Evolutionary conservation across 2,329 filamentous ascomycete genomes (phyloP).

Genomic region (Bertia moriformis): DNA sequence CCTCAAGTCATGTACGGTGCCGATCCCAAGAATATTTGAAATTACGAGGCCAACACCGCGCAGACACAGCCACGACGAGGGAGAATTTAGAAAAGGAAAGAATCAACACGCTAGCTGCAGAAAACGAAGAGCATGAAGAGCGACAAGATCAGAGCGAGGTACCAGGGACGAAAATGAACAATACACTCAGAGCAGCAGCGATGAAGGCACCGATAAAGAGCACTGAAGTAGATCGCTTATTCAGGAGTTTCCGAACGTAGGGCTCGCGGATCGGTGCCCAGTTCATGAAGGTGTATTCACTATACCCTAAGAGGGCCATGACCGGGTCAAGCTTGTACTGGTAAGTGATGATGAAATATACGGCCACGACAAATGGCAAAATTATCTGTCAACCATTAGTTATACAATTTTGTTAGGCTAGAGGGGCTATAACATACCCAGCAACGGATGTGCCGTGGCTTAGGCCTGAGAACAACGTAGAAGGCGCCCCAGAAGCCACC

Average conservation of each 20-base stretch:
- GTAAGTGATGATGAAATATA: slow-evolving; percentile 80
- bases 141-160: slow-evolving; percentile 46
- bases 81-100: no score
- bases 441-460: slow-evolving; percentile 57
- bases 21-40: no score
- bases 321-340: slow-evolving; percentile 92
- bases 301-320: slow-evolving; percentile 74
- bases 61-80: no score
- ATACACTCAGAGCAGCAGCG: slow-evolving; percentile 66
- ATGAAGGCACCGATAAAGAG: slow-evolving; percentile 61
- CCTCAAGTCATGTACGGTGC: no score
- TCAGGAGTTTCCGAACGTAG: slow-evolving; percentile 74
- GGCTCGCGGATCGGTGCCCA: slow-evolving; percentile 80
- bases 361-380: slow-evolving; percentile 77
- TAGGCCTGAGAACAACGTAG: slow-evolving; percentile 79
- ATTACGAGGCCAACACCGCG: no score
- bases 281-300: slow-evolving; percentile 91
- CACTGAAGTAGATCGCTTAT: slow-evolving; percentile 56
- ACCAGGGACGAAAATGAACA: slow-evolving; percentile 92
- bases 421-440: slow-evolving; percentile 65
- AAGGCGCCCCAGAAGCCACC: slow-evolving; percentile 90
- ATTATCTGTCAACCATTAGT: slow-evolving; percentile 45
- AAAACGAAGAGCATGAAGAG: no score
- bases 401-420: slow-evolving; percentile 3
- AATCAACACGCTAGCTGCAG: no score